A percentile compares a stretch with the other conserved stretches of the same genome.
Evolutionary conservation across 164 flowering plant species (phyloP).

Genomic region (Aristolochia californica): DNA sequence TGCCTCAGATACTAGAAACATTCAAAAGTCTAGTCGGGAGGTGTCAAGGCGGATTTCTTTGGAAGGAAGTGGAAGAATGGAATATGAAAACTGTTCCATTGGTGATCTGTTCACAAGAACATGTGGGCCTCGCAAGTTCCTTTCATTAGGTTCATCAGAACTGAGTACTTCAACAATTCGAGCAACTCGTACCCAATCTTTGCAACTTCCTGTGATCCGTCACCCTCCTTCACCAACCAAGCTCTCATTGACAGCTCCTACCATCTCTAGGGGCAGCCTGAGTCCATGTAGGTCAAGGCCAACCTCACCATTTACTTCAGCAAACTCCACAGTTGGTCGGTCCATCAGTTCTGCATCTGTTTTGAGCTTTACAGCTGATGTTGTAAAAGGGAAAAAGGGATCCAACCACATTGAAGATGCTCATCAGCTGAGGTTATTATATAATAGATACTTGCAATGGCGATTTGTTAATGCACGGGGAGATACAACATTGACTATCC

Average conservation of each 20-base stretch:
- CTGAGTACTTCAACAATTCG: conserved; percentile 19
- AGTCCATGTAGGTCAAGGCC: conserved; percentile 69
- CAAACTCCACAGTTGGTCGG: conserved; percentile 26
- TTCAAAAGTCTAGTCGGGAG: conserved; percentile 41
- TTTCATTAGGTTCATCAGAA: conserved; percentile 28
- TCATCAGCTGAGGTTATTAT: conserved; percentile 68
- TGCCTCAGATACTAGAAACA: conserved; percentile 6
- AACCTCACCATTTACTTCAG: conserved; percentile 18
- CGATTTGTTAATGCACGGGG: conserved; percentile 64
- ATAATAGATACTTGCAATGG: conserved; percentile 89
- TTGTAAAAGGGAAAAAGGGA: conserved; percentile 60
- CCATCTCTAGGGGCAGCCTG: conserved; percentile 44
- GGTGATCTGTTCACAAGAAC: conserved; percentile 24
- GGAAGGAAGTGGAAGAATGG: conserved; percentile 25
- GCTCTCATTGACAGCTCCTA: conserved; percentile 15
- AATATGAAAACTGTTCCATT: conserved; percentile 14
- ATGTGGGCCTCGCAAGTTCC: conserved; percentile 7
- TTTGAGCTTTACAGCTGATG: conserved; percentile 61
- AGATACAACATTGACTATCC: conserved; percentile 42
- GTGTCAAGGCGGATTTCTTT: conserved; percentile 17
- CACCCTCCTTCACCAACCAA: conserved; percentile 57
- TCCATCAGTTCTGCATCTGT: conserved; percentile 52
- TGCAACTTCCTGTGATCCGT: conserved; percentile 29
- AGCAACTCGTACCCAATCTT: conserved; percentile 13
- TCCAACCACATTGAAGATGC: conserved; percentile 67